Evolutionary conservation across 495 filamentous ascomycete species (phyloP).

Genomic region (Aspergillus cristatus): DNA sequence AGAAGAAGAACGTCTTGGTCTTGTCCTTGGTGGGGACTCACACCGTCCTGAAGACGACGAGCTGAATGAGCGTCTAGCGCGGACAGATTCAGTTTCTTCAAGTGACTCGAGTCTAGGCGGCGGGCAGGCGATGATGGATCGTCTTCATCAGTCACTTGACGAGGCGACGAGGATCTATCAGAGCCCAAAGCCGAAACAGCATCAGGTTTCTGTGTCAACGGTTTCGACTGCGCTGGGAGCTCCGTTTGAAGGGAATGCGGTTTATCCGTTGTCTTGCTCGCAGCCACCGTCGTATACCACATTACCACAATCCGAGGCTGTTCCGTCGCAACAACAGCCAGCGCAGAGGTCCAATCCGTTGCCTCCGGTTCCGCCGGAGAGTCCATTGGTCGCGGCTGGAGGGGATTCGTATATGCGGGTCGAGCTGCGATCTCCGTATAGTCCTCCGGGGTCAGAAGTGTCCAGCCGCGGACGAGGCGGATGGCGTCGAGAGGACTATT

Average conservation of each 20-base stretch:
- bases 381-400: no score
- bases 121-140: neutral
- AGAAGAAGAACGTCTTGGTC: constrained; percentile 80
- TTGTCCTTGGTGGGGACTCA: constrained; percentile 73
- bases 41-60: constrained; percentile 17
- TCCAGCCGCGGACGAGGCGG: no score
- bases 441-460: no score
- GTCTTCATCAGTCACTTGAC: neutral
- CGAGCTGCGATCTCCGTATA: neutral
- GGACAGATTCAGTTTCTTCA: constrained; percentile 7
- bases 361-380: neutral
- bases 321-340: no score
- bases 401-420: neutral
- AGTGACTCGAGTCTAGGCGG: constrained; percentile 18
- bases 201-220: no score
- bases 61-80: constrained; percentile 24
- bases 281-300: neutral
- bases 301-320: no score
- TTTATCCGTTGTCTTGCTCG: no score
- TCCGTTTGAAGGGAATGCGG: no score
- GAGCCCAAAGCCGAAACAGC: no score
- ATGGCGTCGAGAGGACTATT: no score
- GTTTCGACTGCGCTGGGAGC: no score
- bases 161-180: neutral
- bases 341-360: neutral